Evolutionary conservation across 164 flowering plant species (phyloP), one percentile per base, ranked within the genome.

Genomic region (Warburgia ugandensis): DNA sequence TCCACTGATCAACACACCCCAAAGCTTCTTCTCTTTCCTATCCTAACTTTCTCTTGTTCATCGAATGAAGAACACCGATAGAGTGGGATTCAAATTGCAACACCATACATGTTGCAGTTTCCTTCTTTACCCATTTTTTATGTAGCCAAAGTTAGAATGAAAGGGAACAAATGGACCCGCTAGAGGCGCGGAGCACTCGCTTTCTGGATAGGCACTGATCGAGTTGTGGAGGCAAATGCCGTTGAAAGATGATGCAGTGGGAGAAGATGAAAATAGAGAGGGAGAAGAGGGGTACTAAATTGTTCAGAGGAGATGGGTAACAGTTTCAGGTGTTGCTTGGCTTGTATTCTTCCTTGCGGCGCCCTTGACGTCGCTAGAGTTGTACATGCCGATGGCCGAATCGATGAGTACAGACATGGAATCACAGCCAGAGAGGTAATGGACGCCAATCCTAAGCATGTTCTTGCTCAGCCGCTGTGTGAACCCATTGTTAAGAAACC

Each of bases 351-450:
- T 5, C 58, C 58, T 5, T 54, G 58, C 16, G 58, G 58, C n/a
- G 40, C 49, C 26, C 48, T 54, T 4, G 58, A 54, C n/a, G 58
- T 54, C 22, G 48, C 44, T 9, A 20, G 58, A 11, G 54, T 53
- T 46, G 13, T 54, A 27, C 58, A 54, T 32, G 58, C 45, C 30
- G 58, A 54, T 19, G 58, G 58, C n/a, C 36, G 50, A 4, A 40
- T 54, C 22, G 58, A 54, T 4, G 58, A 41, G 38, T 54, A 43
- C 36, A 20, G 39, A 5, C 31, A 40, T 29, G 21, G 41, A n/a
- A 31, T 54, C 19, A 54, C 58, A 0, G 58, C 58, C 39, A 40
- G 50, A 14, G 58, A 54, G 26, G 58, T 54, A 36, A 54, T 54
- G 58, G 31, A 44, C 23, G 50, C 50, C 29, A 29, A 42, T 22